Base-by-base conservation (phyloP, 371 early-diverging fungal species). In the Amoeboaphelidium protococcarum region DNA sequence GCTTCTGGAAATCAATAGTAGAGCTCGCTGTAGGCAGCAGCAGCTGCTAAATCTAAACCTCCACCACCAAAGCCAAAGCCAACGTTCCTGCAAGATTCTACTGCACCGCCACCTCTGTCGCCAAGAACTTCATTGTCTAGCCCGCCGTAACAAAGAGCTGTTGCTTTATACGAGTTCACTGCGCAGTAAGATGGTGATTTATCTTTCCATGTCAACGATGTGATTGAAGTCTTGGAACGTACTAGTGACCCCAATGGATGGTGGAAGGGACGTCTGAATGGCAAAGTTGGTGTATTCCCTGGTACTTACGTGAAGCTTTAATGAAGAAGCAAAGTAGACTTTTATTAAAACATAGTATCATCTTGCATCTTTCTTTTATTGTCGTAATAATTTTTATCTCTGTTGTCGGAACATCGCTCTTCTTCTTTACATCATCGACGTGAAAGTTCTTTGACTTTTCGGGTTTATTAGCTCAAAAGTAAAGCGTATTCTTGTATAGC, bases 241-340 rank as follows among this genome's bases (percentile, higher is more conserved):
- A 69, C 74, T 0, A 52, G 55, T n/a, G 65, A 63, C 44, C 46
- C 50, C 13, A 65, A 80, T 47, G 78, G 71, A 49, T 80, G 80
- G 80, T 80, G 80, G 80, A 73, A 69, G 0, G 80, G 79, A 13
- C 63, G 47, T 42, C 59, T 66, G 25, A 58, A 72, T 49, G 76
- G 72, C 23, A 53, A 58, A 47, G 65, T 65, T 10, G 91, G 89
- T 0, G 67, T 76, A 19, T 74, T 90, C 47, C 91, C 91, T 4
- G 71, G 74, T 1, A 77, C 69, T 49, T 88, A 87, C 60, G 82
- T 86, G 13, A 54, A 68, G 48, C 53, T 42, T 6, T 6, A 31
- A 31, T 31, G 16, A 31, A n/a, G n/a, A n/a, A n/a, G n/a, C n/a
- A n/a, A n/a, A n/a, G n/a, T n/a, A n/a, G n/a, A n/a, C n/a, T n/a